Percentiles rank a stretch among this genome's conserved stretches.
phyloP scores from a whole-genome alignment of 2,329 filamentous ascomycete species.

The Zarea fungicola region DNA sequence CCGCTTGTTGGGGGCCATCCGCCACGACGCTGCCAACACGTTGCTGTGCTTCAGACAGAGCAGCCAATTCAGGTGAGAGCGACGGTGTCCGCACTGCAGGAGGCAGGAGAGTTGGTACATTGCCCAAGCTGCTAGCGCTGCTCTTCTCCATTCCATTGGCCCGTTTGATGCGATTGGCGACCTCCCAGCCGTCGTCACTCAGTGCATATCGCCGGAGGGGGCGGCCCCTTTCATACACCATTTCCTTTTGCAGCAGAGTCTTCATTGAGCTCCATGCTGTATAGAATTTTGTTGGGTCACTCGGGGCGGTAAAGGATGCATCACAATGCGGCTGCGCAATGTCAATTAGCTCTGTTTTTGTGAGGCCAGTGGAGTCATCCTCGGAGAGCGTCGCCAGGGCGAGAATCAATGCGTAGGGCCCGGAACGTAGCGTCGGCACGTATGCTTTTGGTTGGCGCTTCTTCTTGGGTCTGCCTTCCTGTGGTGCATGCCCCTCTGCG shows the following conservation, averaged over 20 bases:
- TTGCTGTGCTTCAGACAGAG: constrained; percentile 3
- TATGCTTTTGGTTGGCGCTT: constrained; percentile 62
- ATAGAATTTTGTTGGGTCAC: constrained; percentile 63
- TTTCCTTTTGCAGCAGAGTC: constrained; percentile 64
- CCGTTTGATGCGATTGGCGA: constrained; percentile 59
- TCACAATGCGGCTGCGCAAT: constrained; percentile 68
- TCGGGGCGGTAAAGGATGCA: constrained; percentile 63
- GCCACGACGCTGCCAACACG: constrained; percentile 5
- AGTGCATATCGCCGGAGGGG: constrained; percentile 64
- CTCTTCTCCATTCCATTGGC: constrained; percentile 34
- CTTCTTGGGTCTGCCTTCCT: constrained; percentile 39
- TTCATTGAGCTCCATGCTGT: constrained; percentile 84
- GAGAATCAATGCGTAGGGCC: constrained; percentile 66
- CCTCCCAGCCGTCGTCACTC: constrained; percentile 74
- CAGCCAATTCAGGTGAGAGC: constrained; percentile 18
- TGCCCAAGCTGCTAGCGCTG: neutral
- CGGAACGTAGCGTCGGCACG: constrained; percentile 66
- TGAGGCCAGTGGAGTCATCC: constrained; percentile 48
- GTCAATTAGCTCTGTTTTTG: constrained; percentile 64
- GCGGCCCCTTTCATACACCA: constrained; percentile 66
- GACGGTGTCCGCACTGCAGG: constrained; percentile 12
- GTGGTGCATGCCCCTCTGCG: constrained; percentile 26
- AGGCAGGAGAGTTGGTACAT: constrained; percentile 7
- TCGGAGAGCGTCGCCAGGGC: constrained; percentile 58
- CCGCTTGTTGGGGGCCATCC: constrained; percentile 1